Percentiles rank a stretch among this genome's conserved stretches.
Evolutionary conservation across 148 eudicot genomes (phyloP).

Genomic region (Arbutus unedo): DNA sequence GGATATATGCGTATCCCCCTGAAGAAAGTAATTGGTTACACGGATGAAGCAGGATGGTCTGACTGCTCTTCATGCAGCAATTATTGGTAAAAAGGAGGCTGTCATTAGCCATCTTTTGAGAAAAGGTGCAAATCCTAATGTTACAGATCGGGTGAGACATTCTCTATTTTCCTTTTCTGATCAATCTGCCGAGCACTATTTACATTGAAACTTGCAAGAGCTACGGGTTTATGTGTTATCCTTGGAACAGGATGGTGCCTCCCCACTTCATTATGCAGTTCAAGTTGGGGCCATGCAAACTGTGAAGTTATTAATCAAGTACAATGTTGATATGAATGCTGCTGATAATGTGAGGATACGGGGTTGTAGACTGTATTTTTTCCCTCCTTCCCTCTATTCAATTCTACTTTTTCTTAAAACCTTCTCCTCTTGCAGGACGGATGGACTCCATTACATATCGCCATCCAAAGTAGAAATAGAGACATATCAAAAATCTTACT

Average conservation of each 20-base stretch:
- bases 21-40: conserved; percentile 11
- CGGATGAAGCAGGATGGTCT: conserved; percentile 60
- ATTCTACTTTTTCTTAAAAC: conserved; percentile 10
- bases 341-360: conserved; percentile 64
- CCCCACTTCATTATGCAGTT: conserved; percentile 92
- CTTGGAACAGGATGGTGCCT: conserved; percentile 65
- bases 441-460: conserved; percentile 94
- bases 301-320: conserved; percentile 79
- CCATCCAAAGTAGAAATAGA: conserved; percentile 88
- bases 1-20: neutral
- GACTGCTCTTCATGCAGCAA: conserved; percentile 82
- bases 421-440: conserved; percentile 55
- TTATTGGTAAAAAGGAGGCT: conserved; percentile 85
- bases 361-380: conserved; percentile 4
- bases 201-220: neutral
- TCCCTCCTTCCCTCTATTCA: neutral
- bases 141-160: conserved; percentile 59
- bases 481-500: conserved; percentile 73
- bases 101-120: conserved; percentile 90
- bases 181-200: conserved; percentile 1
- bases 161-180: neutral
- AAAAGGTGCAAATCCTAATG: conserved; percentile 84
- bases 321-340: conserved; percentile 65
- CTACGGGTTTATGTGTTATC: neutral
- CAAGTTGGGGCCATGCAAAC: conserved; percentile 96